phyloP scores from a whole-genome alignment of 2,329 filamentous ascomycete genomes.

The Xylaria sp. region DNA sequence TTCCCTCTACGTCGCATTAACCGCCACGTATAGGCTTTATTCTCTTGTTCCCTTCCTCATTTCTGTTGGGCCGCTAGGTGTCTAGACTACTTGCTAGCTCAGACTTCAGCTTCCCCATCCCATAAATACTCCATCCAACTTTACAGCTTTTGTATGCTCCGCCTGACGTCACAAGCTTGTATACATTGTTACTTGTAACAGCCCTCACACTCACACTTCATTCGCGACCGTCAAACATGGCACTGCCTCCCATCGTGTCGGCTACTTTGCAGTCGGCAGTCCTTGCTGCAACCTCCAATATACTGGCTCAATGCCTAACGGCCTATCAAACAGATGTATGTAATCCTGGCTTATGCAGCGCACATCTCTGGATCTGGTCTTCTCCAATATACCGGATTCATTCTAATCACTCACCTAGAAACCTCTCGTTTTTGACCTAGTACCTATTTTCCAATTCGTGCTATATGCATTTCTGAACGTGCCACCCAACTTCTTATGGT shows the following conservation, averaged over 20 bases:
- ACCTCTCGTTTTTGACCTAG: slow-evolving; percentile 66
- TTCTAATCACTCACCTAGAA: slow-evolving; percentile 49
- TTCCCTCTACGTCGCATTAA: too few species aligned
- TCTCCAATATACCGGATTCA: background rate
- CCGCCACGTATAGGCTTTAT: slow-evolving; percentile 11
- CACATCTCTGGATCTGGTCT: background rate
- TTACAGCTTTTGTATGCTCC: background rate
- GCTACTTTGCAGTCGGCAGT: slow-evolving; percentile 69
- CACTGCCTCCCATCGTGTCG: slow-evolving; percentile 58
- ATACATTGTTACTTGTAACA: background rate
- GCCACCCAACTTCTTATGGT: slow-evolving; percentile 86
- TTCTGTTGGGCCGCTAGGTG: background rate
- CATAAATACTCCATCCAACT: background rate
- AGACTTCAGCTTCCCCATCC: background rate
- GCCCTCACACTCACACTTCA: background rate
- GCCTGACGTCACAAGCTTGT: background rate
- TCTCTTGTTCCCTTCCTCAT: background rate
- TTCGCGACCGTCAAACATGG: slow-evolving; percentile 36
- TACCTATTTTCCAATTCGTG: slow-evolving; percentile 76
- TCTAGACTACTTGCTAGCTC: background rate
- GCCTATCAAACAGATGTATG: slow-evolving; percentile 65
- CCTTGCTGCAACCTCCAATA: slow-evolving; percentile 70
- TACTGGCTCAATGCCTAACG: slow-evolving; percentile 73
- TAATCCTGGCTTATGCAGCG: background rate
- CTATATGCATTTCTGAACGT: slow-evolving; percentile 74